A percentile compares a stretch with the other conserved stretches of the same genome.
Conservation (phyloP, 306 rosid genomes). For the Prunus fruticosa region DNA sequence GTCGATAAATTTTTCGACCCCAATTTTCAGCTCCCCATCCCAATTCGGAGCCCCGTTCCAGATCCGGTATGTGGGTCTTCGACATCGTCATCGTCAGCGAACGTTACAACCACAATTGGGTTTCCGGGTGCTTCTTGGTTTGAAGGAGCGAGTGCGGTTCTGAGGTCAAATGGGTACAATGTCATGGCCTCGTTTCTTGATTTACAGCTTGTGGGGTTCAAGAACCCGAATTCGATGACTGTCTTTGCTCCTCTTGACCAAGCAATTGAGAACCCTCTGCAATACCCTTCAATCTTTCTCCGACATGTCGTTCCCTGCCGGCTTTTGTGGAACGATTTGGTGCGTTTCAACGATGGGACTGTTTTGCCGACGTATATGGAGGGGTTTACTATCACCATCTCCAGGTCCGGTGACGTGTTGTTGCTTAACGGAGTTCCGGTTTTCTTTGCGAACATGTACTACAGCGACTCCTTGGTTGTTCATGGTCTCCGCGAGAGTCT, state of each 20-base stretch:
- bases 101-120: slow-evolving; percentile 8
- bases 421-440: slow-evolving; percentile 58
- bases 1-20: slow-evolving; percentile 53
- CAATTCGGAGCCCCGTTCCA: slow-evolving; percentile 12
- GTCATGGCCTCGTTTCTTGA: slow-evolving; percentile 65
- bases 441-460: slow-evolving; percentile 43
- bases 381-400: slow-evolving; percentile 46
- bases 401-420: slow-evolving; percentile 48
- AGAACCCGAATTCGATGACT: slow-evolving; percentile 42
- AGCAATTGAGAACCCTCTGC: slow-evolving; percentile 30
- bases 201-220: slow-evolving; percentile 44
- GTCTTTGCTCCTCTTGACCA: slow-evolving; percentile 72
- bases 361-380: slow-evolving; percentile 51
- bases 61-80: slow-evolving; percentile 26
- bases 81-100: not conserved
- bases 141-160: slow-evolving; percentile 32
- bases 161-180: slow-evolving; percentile 48
- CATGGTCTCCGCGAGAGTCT: slow-evolving; percentile 67
- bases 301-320: slow-evolving; percentile 75
- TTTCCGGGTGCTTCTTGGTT: slow-evolving; percentile 33
- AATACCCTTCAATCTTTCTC: slow-evolving; percentile 49
- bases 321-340: slow-evolving; percentile 62
- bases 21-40: slow-evolving; percentile 21
- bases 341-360: slow-evolving; percentile 35
- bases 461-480: slow-evolving; percentile 51